Evolutionary conservation across 352 stramenopile genomes (phyloP), one percentile per base, ranked within the genome.

Genomic region (Globisporangium paddicum): DNA sequence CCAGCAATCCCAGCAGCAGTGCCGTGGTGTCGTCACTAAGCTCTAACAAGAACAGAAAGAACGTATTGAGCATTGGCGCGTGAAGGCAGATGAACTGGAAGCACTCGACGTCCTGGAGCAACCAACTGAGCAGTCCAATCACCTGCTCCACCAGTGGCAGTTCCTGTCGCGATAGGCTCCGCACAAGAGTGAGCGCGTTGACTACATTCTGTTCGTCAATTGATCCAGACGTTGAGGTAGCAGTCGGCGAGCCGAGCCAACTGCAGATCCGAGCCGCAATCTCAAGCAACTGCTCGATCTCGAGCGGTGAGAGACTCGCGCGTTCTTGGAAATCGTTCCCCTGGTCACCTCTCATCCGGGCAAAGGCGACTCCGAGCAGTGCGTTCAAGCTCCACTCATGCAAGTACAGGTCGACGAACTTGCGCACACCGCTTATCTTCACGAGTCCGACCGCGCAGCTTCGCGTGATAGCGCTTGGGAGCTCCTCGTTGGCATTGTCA

Each of bases 401-500:
- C 57, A 81, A 60, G 35, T 75, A 90, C 40, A 87, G 44, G 18
- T 82, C 72, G 5, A 72, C 68, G 58, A 90, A 90, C 7, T 71
- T 67, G n/a, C 55, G 65, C 21, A 50, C 68, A 0, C 60, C 46
- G 21, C 73, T 63, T 26, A 86, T 68, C n/a, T 76, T 81, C 6
- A 65, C 45, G 1, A 87, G 49, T 2, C 73, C 72, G 18, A 65
- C 38, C 23, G 84, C 54, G 25, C 71, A 77, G 40, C 72, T 68
- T 1, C 51, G 58, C 2, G 60, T 42, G 21, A 68, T 72, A 2
- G 53, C 37, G 25, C 56, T 41, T 5, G 69, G 40, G 11, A 14
- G 37, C 37, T 3, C 28, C 26, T 8, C 56, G 40, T 58, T 50
- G 9, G 69, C 66, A 3, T 49, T 55, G 10, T 46, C 55, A 14